Evolutionary conservation across 208 protist species (phyloP).

Genomic region (Leishmania major): DNA sequence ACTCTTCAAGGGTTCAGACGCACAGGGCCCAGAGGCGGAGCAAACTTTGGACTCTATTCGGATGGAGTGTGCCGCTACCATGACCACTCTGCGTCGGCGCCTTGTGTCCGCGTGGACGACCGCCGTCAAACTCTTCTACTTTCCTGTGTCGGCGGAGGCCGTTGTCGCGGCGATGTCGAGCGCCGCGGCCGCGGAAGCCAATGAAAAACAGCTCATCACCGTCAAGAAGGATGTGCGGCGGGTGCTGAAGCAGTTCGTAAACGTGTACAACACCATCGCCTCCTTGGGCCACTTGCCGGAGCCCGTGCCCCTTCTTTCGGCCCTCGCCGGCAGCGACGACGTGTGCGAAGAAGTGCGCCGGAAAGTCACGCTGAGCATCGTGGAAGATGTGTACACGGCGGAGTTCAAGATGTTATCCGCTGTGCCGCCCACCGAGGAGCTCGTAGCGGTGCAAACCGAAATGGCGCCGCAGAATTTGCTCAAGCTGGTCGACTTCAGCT

Average conservation of each 20-base stretch:
- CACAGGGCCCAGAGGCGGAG: not conserved
- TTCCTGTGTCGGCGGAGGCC: slow-evolving; percentile 18
- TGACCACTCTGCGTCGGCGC: slow-evolving; percentile 17
- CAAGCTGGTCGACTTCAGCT: slow-evolving; percentile 37
- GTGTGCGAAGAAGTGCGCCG: slow-evolving; percentile 32
- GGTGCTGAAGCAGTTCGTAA: slow-evolving; percentile 37
- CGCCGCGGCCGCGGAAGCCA: slow-evolving; percentile 1
- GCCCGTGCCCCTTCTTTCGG: slow-evolving; percentile 51
- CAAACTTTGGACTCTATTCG: slow-evolving; percentile 17
- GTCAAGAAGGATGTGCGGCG: slow-evolving; percentile 27
- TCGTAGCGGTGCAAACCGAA: slow-evolving; percentile 28
- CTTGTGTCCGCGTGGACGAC: slow-evolving; percentile 24
- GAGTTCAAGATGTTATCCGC: slow-evolving; percentile 27
- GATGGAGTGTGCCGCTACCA: slow-evolving; percentile 12
- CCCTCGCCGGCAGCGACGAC: slow-evolving; percentile 29
- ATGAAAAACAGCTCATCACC: slow-evolving; percentile 7
- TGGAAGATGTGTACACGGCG: slow-evolving; percentile 44
- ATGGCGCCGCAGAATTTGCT: slow-evolving; percentile 59
- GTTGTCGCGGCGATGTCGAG: slow-evolving; percentile 4
- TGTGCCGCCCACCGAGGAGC: slow-evolving; percentile 20
- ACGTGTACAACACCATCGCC: slow-evolving; percentile 65
- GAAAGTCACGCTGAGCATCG: slow-evolving; percentile 35
- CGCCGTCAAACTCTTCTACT: slow-evolving; percentile 24
- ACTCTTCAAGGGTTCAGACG: slow-evolving; percentile 1
- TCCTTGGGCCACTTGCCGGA: slow-evolving; percentile 46